Base-by-base conservation (phyloP, 371 early-diverging fungal species). In the Zychaea mexicana region DNA sequence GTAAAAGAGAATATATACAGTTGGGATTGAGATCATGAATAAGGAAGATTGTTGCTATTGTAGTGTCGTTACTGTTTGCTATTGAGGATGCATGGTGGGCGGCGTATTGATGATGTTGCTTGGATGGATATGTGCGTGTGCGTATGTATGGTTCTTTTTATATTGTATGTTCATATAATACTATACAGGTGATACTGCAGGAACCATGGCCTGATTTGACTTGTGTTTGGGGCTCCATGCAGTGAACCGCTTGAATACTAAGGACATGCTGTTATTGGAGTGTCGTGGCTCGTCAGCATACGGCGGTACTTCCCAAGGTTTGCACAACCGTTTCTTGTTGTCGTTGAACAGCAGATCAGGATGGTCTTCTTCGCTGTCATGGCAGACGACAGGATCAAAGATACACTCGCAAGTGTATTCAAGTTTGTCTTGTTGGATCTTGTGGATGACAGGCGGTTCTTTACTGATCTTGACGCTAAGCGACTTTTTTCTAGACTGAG, bases 321-420 rank as follows among this genome's bases (percentile, higher is more conserved):
- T 74, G 24, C 64, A 57, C 2, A 66, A 22, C 5, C 60, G 56
- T 24, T 67, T 71, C 52, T 61, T 39, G 19, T 46, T 32, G 9
- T 65, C 57, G 13, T 28, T 30, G 39, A 62, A 66, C 15, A 63
- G 39, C 4, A 77, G 46, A 63, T 77, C 80, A 22, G 77, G 75
- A 39, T 79, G 77, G 26, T 79, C 80, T 56, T 70, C 64, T 70
- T 79, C 80, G 13, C 71, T 69, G 52, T 79, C 80, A 56, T 79
- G 80, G 36, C 65, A 64, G 0, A 79, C 80, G 21, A 61, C 42
- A 2, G 80, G 80, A 68, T 79, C 80, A 77, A 73, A 79, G 21
- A 79, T 77, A 45, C 72, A 79, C 36, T 79, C 80, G 52, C 72
- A 73, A 1, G 68, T 60, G 21, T 71, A 72, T 66, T 79, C 80